Percentiles rank a stretch among this genome's conserved stretches.
These are phyloP conservation scores for Mycena galopus DNA, from an alignment of 768 basidiomycete genomes.

Conservation along the genomic window DNA sequence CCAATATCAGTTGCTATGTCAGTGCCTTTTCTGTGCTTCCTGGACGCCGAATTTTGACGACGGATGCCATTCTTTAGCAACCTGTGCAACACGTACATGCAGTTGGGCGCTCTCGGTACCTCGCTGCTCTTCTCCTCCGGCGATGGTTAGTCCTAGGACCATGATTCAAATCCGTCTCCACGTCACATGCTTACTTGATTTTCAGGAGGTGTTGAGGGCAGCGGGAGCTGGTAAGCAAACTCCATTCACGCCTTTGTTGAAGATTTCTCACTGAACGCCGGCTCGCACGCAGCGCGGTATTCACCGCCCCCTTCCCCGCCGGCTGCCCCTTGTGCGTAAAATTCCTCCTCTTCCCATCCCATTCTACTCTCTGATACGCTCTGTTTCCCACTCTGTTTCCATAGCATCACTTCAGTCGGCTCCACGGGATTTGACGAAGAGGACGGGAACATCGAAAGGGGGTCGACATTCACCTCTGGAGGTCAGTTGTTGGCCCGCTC, in stretches of 20 bases:
- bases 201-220: slow-evolving; percentile 9
- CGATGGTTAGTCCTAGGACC: slow-evolving; percentile 39
- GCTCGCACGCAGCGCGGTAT: background rate
- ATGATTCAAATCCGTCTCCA: slow-evolving; percentile 6
- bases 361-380: slow-evolving; percentile 1
- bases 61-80: slow-evolving; percentile 6
- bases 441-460: slow-evolving; percentile 47
- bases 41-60: background rate
- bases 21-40: slow-evolving; percentile 9
- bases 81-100: slow-evolving; percentile 44
- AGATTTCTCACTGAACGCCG: background rate
- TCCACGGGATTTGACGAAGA: slow-evolving; percentile 32
- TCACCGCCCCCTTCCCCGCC: background rate
- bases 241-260: slow-evolving; percentile 4
- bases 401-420: slow-evolving; percentile 8
- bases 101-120: slow-evolving; percentile 45
- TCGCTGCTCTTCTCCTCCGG: slow-evolving; percentile 7
- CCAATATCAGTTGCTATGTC: slow-evolving; percentile 5
- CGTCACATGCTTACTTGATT: slow-evolving; percentile 3
- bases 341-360: slow-evolving; percentile 3
- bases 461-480: slow-evolving; percentile 57
- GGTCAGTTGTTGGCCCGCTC: slow-evolving; percentile 38
- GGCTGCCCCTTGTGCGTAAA: slow-evolving; percentile 6
- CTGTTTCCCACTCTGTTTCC: no score
- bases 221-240: slow-evolving; percentile 5